Evolutionary conservation across 306 rosid genomes (phyloP).

Genomic region (Comarum palustre): DNA sequence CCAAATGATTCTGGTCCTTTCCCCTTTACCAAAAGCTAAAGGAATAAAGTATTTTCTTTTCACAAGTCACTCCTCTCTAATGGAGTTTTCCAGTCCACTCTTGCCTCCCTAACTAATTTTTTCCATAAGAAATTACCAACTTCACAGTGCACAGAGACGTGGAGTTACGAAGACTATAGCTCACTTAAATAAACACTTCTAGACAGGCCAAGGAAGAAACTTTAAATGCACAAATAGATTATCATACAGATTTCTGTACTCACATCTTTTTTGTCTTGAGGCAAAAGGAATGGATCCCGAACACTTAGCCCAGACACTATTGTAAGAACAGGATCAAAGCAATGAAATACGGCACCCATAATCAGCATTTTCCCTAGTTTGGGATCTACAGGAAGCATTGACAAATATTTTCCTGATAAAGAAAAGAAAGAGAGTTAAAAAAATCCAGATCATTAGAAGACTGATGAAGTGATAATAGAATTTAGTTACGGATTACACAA

Average conservation of each 20-base stretch:
- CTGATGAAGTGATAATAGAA: neutral
- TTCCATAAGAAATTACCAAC: neutral
- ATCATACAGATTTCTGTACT: constrained; percentile 32
- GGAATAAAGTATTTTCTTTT: neutral
- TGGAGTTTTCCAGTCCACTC: neutral
- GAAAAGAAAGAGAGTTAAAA: constrained; percentile 3
- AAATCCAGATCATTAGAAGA: neutral
- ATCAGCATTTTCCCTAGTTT: constrained; percentile 94
- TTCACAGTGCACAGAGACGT: neutral
- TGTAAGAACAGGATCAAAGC: constrained; percentile 99
- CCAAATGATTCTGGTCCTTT: neutral
- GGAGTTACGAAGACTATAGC: neutral
- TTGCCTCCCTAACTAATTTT: neutral
- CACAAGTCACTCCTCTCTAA: neutral
- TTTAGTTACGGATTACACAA: neutral
- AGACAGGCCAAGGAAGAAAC: constrained; percentile 8
- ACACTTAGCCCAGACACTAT: constrained; percentile 90
- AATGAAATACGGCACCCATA: constrained; percentile 89
- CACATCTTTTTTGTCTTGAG: constrained; percentile 94
- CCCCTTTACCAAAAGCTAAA: neutral
- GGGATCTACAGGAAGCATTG: constrained; percentile 94
- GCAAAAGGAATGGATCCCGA: constrained; percentile 95
- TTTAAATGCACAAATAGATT: constrained; percentile 22
- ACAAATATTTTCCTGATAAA: constrained; percentile 73
- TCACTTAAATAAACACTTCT: neutral